Evolutionary conservation across 768 basidiomycete genomes (phyloP).

Genomic region (Trametes cinnabarina): DNA sequence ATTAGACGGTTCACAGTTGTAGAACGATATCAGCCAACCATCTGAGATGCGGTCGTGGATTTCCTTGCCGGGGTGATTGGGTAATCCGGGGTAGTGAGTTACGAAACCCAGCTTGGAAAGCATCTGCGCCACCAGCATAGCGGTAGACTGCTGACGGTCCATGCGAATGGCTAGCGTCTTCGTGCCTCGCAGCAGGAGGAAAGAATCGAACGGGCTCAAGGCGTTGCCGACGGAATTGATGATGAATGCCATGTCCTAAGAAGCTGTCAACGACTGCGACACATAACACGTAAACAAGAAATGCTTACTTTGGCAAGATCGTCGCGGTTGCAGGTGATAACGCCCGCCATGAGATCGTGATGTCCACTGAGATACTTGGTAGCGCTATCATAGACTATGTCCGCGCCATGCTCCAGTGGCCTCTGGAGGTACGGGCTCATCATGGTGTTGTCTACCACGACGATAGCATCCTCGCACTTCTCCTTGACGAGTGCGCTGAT

Average conservation of each 20-base stretch:
- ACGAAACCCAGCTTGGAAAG: conserved; percentile 82
- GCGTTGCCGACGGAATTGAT: conserved; percentile 95
- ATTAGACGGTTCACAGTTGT: too few species aligned
- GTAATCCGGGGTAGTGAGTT: conserved; percentile 90
- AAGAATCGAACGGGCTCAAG: conserved; percentile 92
- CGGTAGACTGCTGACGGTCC: conserved; percentile 86
- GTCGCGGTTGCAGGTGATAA: conserved; percentile 88
- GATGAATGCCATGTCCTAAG: conserved; percentile 80
- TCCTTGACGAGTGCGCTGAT: conserved; percentile 86
- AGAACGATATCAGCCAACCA: too few species aligned
- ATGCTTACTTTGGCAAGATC: conserved; percentile 76
- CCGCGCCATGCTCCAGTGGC: conserved; percentile 93
- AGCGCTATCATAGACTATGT: conserved; percentile 96
- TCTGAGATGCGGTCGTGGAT: conserved; percentile 89
- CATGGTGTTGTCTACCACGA: conserved; percentile 98
- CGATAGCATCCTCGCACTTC: conserved; percentile 71
- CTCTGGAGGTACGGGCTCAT: conserved; percentile 98
- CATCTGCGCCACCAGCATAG: conserved; percentile 83
- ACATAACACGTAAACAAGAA: neutral
- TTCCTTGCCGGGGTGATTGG: conserved; percentile 76
- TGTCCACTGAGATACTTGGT: conserved; percentile 98
- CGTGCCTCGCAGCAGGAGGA: conserved; percentile 91
- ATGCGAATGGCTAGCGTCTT: conserved; percentile 97
- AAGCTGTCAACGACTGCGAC: neutral
- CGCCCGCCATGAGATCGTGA: conserved; percentile 98